These are phyloP conservation scores for Trametes gibbosa DNA, from an alignment of 768 basidiomycete genomes.

Conservation along the genomic window DNA sequence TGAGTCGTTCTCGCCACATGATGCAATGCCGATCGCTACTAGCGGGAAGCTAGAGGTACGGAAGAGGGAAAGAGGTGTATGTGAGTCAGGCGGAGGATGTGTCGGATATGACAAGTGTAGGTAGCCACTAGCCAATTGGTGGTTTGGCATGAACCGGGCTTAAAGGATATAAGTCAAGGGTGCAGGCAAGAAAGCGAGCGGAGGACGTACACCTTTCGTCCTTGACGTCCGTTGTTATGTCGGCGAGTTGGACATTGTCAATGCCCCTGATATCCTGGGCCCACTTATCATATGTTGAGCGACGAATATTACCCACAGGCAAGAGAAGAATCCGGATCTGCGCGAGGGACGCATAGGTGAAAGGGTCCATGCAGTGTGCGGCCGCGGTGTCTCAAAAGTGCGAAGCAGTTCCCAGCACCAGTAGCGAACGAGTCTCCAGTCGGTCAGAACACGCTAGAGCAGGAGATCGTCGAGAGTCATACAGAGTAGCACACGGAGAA, in stretches of 20 bases:
- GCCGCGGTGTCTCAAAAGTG: neutral
- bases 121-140: slow-evolving; percentile 63
- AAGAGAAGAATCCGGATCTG: slow-evolving; percentile 83
- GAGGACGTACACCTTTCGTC: slow-evolving; percentile 65
- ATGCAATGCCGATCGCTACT: slow-evolving; percentile 85
- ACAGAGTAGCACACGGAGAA: neutral
- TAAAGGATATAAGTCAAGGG: slow-evolving; percentile 14
- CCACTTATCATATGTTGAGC: slow-evolving; percentile 70
- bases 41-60: slow-evolving; percentile 80
- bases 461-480: neutral
- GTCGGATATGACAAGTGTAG: slow-evolving; percentile 78
- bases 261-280: slow-evolving; percentile 71
- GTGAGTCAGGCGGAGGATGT: slow-evolving; percentile 69
- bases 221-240: slow-evolving; percentile 77
- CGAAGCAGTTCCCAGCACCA: neutral
- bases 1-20: slow-evolving; percentile 56
- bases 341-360: slow-evolving; percentile 79
- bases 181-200: neutral
- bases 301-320: slow-evolving; percentile 77
- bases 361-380: slow-evolving; percentile 52
- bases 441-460: too few relatives aligned
- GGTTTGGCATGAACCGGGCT: slow-evolving; percentile 84
- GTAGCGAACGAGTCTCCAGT: neutral
- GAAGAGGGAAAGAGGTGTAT: slow-evolving; percentile 67
- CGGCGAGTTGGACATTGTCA: slow-evolving; percentile 70